Conservation (phyloP, 192 early-diverging fungal species). For the Rhizoclosmatium sp. region DNA sequence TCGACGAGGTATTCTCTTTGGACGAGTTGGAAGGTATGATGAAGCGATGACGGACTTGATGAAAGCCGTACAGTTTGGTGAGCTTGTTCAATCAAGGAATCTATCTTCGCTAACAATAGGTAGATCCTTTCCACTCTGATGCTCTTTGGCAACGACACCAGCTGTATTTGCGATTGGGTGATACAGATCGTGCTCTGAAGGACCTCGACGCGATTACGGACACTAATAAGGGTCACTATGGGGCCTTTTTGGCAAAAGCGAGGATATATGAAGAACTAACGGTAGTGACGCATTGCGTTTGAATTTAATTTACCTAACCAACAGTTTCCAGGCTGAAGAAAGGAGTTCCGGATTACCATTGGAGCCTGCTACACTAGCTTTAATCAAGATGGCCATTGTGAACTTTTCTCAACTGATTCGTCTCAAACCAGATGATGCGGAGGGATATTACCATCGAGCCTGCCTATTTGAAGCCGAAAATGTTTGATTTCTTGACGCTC, state of each 20-base stretch:
- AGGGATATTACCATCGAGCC: constrained; percentile 61
- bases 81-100: background rate
- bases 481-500: constrained; percentile 30
- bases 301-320: too few species aligned
- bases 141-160: constrained; percentile 63
- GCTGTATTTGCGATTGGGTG: constrained; percentile 48
- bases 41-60: constrained; percentile 54
- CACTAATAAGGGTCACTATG: constrained; percentile 51
- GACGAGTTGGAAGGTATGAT: constrained; percentile 44
- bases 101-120: background rate
- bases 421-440: constrained; percentile 58
- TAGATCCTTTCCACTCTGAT: constrained; percentile 65
- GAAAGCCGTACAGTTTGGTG: constrained; percentile 57
- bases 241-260: constrained; percentile 59
- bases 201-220: constrained; percentile 63
- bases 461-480: constrained; percentile 60
- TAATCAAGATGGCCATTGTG: constrained; percentile 57
- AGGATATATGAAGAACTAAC: constrained; percentile 58
- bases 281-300: background rate
- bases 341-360: background rate
- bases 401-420: constrained; percentile 64
- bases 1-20: constrained; percentile 50
- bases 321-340: background rate
- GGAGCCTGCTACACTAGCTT: constrained; percentile 19
- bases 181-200: constrained; percentile 52